Evolutionary conservation across 257 asterid genomes (phyloP), one percentile per base, ranked within the genome.

Genomic region (Solanum verrucosum): DNA sequence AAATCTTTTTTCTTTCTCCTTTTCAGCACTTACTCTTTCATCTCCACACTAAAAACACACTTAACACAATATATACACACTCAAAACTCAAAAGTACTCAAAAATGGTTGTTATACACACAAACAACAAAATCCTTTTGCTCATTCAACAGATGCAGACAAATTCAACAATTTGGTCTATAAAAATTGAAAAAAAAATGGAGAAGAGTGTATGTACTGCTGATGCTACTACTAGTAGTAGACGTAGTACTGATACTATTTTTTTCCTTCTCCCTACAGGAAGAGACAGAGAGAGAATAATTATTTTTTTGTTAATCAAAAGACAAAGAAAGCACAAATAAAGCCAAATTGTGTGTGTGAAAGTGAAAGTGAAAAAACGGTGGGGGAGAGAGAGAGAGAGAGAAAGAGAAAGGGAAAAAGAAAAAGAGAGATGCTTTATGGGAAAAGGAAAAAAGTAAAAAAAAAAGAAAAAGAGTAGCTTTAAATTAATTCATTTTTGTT

Each of bases 261-360:
- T 25, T 16, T 78, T 21, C 23, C 46, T 25, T 14, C 67, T 59
- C 25, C 5, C 60, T 18, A 42, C n/a, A 40, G 14, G 63, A 44
- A 27, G 84, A 40, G 68, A 81, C 27, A 81, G 40, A 14, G 63
- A 79, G 67, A 79, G 27, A 46, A 20, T 74, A 11, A 34, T 2
- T 9, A 5, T 35, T 21, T 20, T 37, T 37, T 16, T 14, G 84
- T 46, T 81, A 46, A 81, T 81, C 68, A 46, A 42, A 81, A 81
- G 85, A 81, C 85, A 81, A 81, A 4, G 85, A 81, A 81, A 81
- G 85, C 67, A 81, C 85, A 81, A 46, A 81, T 81, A 81, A 81
- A 46, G 85, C 85, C 85, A 81, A 81, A 46, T 46, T 81, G 84
- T 81, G 85, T 78, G 84, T 81, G 85, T 81, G 85, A 81, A 81